Evolutionary conservation across 352 stramenopile species (phyloP).

Genomic region (Pythium pyrilobum): DNA sequence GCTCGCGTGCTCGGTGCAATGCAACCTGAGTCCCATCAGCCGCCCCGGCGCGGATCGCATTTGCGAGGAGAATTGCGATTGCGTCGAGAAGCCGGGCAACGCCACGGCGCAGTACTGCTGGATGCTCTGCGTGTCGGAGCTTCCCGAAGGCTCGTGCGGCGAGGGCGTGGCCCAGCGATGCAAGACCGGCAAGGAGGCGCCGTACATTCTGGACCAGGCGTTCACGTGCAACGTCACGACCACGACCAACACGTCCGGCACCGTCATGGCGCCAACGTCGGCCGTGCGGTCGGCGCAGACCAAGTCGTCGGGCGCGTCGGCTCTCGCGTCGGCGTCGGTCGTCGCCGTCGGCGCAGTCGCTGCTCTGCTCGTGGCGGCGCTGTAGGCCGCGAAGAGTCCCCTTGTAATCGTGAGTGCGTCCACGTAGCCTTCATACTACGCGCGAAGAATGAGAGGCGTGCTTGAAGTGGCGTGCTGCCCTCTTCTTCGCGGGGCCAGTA

Average conservation of each 20-base stretch:
- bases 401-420: too few relatives aligned
- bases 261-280: background rate
- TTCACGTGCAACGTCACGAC: constrained; percentile 14
- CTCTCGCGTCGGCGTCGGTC: too few relatives aligned
- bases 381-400: too few relatives aligned
- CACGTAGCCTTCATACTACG: too few relatives aligned
- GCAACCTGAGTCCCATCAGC: constrained; percentile 25
- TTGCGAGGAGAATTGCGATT: constrained; percentile 29
- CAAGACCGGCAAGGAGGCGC: constrained; percentile 21
- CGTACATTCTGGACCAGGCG: constrained; percentile 24
- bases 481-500: too few relatives aligned
- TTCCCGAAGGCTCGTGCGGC: constrained; percentile 9
- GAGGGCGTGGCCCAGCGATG: constrained; percentile 7
- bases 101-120: constrained; percentile 28
- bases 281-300: background rate
- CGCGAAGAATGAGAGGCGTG: too few relatives aligned
- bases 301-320: background rate
- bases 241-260: background rate
- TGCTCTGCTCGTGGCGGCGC: too few relatives aligned
- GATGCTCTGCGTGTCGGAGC: constrained; percentile 33
- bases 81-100: constrained; percentile 19
- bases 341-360: too few relatives aligned
- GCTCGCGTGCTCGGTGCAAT: constrained; percentile 30
- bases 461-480: too few relatives aligned
- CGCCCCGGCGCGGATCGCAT: constrained; percentile 18